Evolutionary conservation across 2,329 filamentous ascomycete genomes (phyloP).

Genomic region (Achaetomium macrosporum): DNA sequence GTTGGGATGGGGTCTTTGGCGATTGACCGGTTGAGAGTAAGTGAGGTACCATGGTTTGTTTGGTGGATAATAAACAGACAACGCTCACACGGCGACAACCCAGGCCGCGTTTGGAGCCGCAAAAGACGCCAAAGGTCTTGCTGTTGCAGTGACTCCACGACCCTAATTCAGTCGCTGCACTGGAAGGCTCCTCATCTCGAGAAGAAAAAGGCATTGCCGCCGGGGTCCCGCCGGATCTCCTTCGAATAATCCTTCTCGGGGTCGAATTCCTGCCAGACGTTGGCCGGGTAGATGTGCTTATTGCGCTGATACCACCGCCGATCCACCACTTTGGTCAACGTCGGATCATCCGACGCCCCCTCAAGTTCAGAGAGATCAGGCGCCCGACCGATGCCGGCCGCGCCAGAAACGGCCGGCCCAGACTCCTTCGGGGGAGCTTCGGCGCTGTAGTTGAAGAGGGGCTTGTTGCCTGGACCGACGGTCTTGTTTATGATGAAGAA

Average conservation of each 20-base stretch:
- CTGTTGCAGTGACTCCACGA: background rate
- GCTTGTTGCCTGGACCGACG: conserved; percentile 61
- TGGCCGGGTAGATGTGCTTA: conserved; percentile 97
- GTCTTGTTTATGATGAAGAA: conserved; percentile 92
- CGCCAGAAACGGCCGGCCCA: conserved; percentile 22
- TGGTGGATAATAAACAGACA: background rate
- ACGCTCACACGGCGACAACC: conserved; percentile 7
- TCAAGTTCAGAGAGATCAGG: conserved; percentile 57
- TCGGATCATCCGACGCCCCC: conserved; percentile 71
- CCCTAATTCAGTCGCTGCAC: background rate
- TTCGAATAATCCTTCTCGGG: conserved; percentile 77
- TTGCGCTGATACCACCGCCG: conserved; percentile 95
- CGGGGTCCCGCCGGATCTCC: conserved; percentile 72
- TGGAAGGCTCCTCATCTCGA: conserved; percentile 34
- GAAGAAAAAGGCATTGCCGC: conserved; percentile 93
- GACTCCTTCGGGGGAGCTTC: conserved; percentile 32
- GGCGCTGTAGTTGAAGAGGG: conserved; percentile 69
- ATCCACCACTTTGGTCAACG: conserved; percentile 88
- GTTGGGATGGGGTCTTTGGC: conserved; percentile 31
- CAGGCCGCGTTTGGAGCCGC: background rate
- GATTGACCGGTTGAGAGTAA: conserved; percentile 24
- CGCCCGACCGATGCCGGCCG: conserved; percentile 35
- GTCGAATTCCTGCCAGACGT: conserved; percentile 92
- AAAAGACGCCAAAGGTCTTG: background rate
- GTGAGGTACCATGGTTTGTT: no score